Evolutionary conservation across 148 eudicot species (phyloP).

Genomic region (Talinum fruticosum): DNA sequence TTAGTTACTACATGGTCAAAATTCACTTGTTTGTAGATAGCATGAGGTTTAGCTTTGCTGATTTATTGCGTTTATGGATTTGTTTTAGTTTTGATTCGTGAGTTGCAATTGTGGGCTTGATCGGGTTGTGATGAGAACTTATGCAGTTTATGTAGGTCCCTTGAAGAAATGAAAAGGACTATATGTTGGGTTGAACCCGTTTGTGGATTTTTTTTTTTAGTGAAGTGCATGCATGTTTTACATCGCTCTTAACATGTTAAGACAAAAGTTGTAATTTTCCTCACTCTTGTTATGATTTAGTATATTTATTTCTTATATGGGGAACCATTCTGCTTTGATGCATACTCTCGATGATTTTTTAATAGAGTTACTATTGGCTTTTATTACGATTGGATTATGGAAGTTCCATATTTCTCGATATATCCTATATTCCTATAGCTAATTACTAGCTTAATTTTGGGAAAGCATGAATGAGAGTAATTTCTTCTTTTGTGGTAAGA

Average conservation of each 20-base stretch:
- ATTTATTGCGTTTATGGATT: slow-evolving; percentile 1
- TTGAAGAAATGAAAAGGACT: neutral
- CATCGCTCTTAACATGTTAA: neutral
- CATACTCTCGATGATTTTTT: neutral
- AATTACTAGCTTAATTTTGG: neutral
- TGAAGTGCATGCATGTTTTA: neutral
- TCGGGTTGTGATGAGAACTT: neutral
- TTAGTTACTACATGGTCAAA: no score
- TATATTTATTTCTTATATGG: neutral
- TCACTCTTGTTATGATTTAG: neutral
- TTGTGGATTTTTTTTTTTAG: neutral
- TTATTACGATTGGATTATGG: neutral
- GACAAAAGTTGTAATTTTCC: neutral
- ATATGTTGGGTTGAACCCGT: neutral
- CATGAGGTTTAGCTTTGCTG: neutral
- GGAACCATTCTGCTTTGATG: neutral
- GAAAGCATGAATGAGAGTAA: neutral
- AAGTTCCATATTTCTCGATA: neutral
- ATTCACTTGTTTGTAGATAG: no score
- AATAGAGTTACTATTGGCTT: neutral
- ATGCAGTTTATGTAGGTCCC: neutral
- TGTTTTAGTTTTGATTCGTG: neutral
- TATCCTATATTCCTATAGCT: neutral
- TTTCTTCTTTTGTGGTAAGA: neutral
- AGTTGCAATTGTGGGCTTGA: slow-evolving; percentile 4